phyloP scores from a whole-genome alignment of 495 filamentous ascomycete species.

The Penicillium lividum region DNA sequence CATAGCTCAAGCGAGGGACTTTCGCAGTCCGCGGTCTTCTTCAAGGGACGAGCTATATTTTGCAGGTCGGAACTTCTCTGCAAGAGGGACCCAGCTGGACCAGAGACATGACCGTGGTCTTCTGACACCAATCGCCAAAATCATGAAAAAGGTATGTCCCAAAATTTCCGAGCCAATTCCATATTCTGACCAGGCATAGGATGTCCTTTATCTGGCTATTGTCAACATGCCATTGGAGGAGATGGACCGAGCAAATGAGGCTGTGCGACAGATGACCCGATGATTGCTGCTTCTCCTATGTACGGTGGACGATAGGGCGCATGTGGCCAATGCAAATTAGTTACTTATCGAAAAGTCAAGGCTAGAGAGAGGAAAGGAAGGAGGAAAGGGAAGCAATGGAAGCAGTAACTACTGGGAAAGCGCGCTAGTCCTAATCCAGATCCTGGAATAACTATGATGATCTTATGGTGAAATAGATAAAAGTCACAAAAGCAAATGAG shows the following conservation, averaged over 20 bases:
- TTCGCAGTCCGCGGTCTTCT: background rate
- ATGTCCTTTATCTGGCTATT: constrained; percentile 54
- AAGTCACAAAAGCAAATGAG: too few relatives aligned
- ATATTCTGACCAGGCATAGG: constrained; percentile 31
- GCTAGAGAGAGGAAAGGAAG: too few relatives aligned
- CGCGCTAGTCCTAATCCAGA: too few relatives aligned
- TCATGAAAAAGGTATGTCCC: constrained; percentile 18
- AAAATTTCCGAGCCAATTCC: background rate
- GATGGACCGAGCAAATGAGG: constrained; percentile 29
- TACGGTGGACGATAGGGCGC: too few relatives aligned
- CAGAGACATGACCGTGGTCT: background rate
- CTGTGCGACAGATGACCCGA: background rate
- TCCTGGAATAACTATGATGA: too few relatives aligned
- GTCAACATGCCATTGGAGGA: constrained; percentile 53
- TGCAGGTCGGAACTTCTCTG: background rate
- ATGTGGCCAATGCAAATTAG: too few relatives aligned
- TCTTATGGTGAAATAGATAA: too few relatives aligned
- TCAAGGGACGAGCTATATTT: background rate
- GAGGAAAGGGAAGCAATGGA: too few relatives aligned
- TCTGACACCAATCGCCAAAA: constrained; percentile 10
- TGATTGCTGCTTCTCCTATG: too few relatives aligned
- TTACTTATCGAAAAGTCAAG: too few relatives aligned
- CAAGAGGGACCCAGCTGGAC: background rate
- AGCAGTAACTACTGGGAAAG: too few relatives aligned
- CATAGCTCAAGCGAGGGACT: constrained; percentile 7